Conservation (phyloP, 1,284 basidiomycete genomes). For the Hypsizygus ulmarius region DNA sequence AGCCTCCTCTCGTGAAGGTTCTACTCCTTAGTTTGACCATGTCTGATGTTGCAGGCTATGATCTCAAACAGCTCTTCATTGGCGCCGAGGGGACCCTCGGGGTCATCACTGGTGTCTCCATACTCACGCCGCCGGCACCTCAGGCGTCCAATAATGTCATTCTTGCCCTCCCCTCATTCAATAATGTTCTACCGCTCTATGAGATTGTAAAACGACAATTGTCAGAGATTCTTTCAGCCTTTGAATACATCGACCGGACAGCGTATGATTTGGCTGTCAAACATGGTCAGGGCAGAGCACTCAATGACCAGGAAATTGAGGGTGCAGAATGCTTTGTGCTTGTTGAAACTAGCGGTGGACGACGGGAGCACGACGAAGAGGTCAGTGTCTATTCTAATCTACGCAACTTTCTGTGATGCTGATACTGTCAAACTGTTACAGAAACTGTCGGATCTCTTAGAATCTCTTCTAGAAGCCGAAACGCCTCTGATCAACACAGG, state of each 20-base stretch:
- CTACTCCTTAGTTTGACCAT: constrained; percentile 8
- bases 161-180: constrained; percentile 71
- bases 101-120: constrained; percentile 93
- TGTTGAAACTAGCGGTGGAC: constrained; percentile 94
- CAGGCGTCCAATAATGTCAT: constrained; percentile 80
- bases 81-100: constrained; percentile 97
- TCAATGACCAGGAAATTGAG: constrained; percentile 65
- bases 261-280: constrained; percentile 85
- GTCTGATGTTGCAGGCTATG: constrained; percentile 72
- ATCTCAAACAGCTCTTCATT: constrained; percentile 98
- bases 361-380: constrained; percentile 93
- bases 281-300: constrained; percentile 67
- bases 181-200: constrained; percentile 71
- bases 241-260: constrained; percentile 93
- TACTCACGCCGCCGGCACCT: constrained; percentile 90
- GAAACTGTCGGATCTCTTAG: constrained; percentile 88
- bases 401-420: constrained; percentile 1
- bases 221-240: constrained; percentile 96
- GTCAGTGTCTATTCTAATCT: constrained; percentile 38
- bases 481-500: constrained; percentile 84
- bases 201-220: constrained; percentile 71
- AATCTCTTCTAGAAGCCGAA: constrained; percentile 75
- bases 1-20: constrained; percentile 19
- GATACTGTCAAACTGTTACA: constrained; percentile 32
- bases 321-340: constrained; percentile 88